These are phyloP conservation scores for Rubia peregrina DNA, from an alignment of 305 asterid species.

Conservation along the genomic window DNA sequence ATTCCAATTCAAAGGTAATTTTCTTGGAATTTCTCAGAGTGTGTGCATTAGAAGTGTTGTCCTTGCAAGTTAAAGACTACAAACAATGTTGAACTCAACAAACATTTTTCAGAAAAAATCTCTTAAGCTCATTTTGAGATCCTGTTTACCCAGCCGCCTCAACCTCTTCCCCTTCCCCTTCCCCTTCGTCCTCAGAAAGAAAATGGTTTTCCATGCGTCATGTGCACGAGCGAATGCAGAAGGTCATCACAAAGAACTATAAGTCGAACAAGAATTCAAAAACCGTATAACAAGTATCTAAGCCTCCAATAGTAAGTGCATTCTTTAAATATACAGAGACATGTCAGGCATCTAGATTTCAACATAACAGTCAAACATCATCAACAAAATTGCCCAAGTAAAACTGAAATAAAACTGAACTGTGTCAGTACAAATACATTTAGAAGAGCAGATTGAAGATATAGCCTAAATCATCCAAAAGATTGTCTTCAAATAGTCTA, in stretches of 20 bases:
- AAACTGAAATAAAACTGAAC: background rate
- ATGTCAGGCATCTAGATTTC: background rate
- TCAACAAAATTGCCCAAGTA: background rate
- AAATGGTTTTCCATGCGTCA: slow-evolving; percentile 78
- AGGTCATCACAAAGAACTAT: slow-evolving; percentile 67
- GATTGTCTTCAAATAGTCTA: too few relatives aligned
- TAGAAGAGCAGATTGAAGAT: background rate
- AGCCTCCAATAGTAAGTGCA: background rate
- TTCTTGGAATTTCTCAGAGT: background rate
- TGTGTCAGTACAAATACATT: background rate
- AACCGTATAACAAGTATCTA: background rate
- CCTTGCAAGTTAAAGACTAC: background rate
- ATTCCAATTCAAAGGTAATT: background rate
- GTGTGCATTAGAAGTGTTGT: background rate
- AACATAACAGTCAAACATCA: background rate
- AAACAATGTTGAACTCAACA: background rate
- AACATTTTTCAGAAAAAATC: slow-evolving; percentile 39
- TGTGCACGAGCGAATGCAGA: slow-evolving; percentile 71
- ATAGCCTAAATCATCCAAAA: background rate
- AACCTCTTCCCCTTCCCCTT: slow-evolving; percentile 43
- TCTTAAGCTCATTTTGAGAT: slow-evolving; percentile 86
- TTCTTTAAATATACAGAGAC: background rate
- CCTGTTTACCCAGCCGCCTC: slow-evolving; percentile 51
- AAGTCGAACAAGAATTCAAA: background rate
- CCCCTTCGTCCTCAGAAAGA: slow-evolving; percentile 42